Base-by-base conservation (phyloP, 345 rosid genomes). In the Brassica juncea region DNA sequence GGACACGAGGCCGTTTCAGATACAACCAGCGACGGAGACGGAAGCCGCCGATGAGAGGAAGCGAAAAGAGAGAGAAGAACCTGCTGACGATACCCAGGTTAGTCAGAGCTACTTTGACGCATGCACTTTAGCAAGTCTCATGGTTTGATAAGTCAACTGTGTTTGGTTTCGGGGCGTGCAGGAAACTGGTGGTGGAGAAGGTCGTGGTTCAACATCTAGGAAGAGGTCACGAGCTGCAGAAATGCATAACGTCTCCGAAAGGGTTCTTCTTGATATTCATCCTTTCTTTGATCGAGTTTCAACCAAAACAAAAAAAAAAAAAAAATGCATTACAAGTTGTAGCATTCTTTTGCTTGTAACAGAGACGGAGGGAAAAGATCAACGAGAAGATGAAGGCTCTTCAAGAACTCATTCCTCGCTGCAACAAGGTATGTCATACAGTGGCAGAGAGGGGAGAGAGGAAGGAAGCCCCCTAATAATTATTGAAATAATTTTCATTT, bases 171-270 rank as follows among this genome's bases (percentile, higher is more conserved):
- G 11, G 72, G 63, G 69, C 6, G 30, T 52, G 31, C 71, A 74
- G 83, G 42, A 15, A 69, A 44, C 49, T 37, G 44, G 61, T 61
- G 87, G 32, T 63, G 87, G 88, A 79, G 86, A 83, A 77, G 65
- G 37, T 57, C 77, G 82, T 52, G 88, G 89, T 72, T 88, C 91
- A 67, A 65, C 88, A 4, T 85, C 91, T n/a, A 74, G 87, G 25
- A 91, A 91, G 84, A 89, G 95, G 72, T 85, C 90, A 57, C 90
- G 98, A 28, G 91, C 94, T 71, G 94, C 97, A 10, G 94, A 92
- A 82, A 89, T 91, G 82, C 98, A 94, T 83, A 92, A 94, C 63
- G 83, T 87, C 70, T 86, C 94, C 2, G 98, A 94, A 77, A 88
- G 91, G 94, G 98, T 92, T 37, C 25, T 88, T 79, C 32, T 92